Evolutionary conservation across 2,329 filamentous ascomycete species (phyloP).

Genomic region (Fragosphaeria purpurea): DNA sequence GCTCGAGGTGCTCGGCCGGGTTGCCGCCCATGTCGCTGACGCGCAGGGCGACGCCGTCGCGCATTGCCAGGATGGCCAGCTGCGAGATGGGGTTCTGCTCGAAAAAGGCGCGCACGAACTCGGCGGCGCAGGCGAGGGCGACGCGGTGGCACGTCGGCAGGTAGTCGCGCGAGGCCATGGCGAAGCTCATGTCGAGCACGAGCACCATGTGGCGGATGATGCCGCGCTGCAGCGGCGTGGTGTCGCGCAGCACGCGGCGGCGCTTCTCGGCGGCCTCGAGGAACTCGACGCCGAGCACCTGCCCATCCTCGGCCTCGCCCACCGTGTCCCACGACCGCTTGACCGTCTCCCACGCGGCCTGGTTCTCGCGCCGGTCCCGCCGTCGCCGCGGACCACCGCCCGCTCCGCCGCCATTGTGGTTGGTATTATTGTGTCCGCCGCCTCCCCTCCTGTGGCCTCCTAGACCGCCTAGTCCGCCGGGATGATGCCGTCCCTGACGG

Average conservation of each 20-base stretch:
- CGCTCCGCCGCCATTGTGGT: background rate
- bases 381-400: conserved; percentile 12
- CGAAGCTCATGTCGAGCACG: conserved; percentile 81
- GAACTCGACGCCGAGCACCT: conserved; percentile 63
- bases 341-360: conserved; percentile 56
- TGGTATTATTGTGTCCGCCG: background rate
- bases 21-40: conserved; percentile 89
- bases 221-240: conserved; percentile 86
- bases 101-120: conserved; percentile 91
- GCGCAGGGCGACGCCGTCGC: conserved; percentile 76
- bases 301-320: conserved; percentile 69
- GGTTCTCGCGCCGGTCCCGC: conserved; percentile 18
- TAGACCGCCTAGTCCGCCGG: background rate
- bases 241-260: conserved; percentile 73
- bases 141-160: conserved; percentile 79
- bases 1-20: conserved; percentile 75
- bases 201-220: conserved; percentile 96
- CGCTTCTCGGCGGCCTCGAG: conserved; percentile 79
- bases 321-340: conserved; percentile 63
- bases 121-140: conserved; percentile 69
- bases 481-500: conserved; percentile 20
- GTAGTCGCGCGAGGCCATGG: conserved; percentile 93
- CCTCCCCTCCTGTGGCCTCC: background rate
- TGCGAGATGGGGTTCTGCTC: conserved; percentile 98
- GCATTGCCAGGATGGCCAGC: conserved; percentile 84